These are phyloP conservation scores for Cytidiella melzeri DNA, from an alignment of 768 basidiomycete genomes.

Conservation along the genomic window DNA sequence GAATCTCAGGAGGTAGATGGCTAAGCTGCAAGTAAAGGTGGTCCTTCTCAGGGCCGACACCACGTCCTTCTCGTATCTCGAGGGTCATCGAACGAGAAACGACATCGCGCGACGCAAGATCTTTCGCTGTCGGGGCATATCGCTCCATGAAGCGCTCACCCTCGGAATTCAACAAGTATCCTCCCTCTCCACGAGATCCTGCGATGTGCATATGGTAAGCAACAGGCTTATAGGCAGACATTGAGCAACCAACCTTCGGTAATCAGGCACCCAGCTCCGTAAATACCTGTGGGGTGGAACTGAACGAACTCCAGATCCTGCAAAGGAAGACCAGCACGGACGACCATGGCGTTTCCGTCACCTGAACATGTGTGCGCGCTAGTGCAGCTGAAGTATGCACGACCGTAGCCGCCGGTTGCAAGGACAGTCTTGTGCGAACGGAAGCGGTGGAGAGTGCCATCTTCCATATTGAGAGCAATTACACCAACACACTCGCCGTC, in stretches of 20 bases:
- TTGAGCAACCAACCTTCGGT: constrained; percentile 68
- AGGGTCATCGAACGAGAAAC: constrained; percentile 99
- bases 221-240: background rate
- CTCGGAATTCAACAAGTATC: constrained; percentile 95
- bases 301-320: constrained; percentile 99
- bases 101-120: constrained; percentile 98
- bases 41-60: constrained; percentile 97
- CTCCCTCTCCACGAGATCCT: constrained; percentile 99
- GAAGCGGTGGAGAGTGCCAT: constrained; percentile 98
- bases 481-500: constrained; percentile 99
- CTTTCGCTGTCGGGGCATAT: constrained; percentile 98
- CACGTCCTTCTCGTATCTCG: constrained; percentile 97
- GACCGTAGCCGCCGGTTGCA: constrained; percentile 97
- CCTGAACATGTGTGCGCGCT: constrained; percentile 99
- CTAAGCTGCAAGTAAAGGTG: constrained; percentile 96
- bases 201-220: constrained; percentile 6
- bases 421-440: constrained; percentile 97
- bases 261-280: constrained; percentile 97
- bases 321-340: constrained; percentile 90
- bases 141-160: constrained; percentile 99
- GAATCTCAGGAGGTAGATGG: constrained; percentile 91
- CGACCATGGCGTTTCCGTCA: constrained; percentile 98
- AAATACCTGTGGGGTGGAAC: constrained; percentile 99
- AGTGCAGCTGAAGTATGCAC: constrained; percentile 97
- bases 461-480: constrained; percentile 99